Conservation (phyloP, 768 basidiomycete species). For the Rubroboletus pulcherrimus region DNA sequence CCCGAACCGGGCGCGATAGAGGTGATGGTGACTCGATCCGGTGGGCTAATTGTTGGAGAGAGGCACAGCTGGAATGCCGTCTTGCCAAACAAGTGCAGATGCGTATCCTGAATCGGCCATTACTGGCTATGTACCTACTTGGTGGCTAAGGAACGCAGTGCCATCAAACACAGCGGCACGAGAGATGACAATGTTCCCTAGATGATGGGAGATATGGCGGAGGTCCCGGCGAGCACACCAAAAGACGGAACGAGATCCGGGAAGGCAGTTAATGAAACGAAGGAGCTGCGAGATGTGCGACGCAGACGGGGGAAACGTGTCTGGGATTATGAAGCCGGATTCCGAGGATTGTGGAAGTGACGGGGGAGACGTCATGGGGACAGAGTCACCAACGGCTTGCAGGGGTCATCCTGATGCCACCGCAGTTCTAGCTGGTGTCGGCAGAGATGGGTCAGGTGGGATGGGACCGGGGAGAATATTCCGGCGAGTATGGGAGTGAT, state of each 20-base stretch:
- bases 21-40: conserved; percentile 3
- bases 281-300: not conserved
- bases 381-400: too few relatives aligned
- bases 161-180: not conserved
- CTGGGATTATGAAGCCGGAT: not conserved
- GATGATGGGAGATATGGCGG: conserved; percentile 11
- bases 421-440: not conserved
- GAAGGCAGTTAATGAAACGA: not conserved
- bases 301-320: conserved; percentile 1
- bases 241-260: conserved; percentile 7
- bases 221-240: not conserved
- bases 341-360: conserved; percentile 2
- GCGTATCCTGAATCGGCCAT: not conserved
- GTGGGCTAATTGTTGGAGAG: conserved; percentile 4
- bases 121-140: not conserved
- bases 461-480: not conserved
- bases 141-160: not conserved
- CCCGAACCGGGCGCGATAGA: conserved; percentile 5
- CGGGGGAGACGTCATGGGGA: not conserved
- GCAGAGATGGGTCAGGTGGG: not conserved
- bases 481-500: not conserved
- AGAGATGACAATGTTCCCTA: not conserved
- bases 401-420: not conserved
- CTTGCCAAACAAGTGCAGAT: not conserved
- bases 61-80: not conserved